phyloP scores from a whole-genome alignment of 2,329 filamentous ascomycete genomes.

The Fusarium kyushuense region DNA sequence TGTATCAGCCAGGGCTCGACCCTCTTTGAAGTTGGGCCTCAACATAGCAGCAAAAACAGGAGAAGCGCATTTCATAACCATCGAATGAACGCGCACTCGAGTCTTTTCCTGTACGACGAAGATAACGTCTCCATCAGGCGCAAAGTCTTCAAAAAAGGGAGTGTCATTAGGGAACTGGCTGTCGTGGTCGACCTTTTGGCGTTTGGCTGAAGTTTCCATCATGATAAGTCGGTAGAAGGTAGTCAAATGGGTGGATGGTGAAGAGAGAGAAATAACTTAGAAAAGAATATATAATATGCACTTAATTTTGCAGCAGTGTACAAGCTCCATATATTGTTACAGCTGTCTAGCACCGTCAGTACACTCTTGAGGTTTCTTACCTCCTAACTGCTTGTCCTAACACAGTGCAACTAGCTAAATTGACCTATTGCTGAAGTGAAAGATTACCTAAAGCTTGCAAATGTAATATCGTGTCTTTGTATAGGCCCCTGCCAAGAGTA shows the following conservation, averaged over 20 bases:
- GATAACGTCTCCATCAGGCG: background rate
- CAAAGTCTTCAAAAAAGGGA: background rate
- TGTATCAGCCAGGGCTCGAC: background rate
- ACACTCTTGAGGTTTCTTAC: background rate
- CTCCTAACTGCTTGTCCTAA: too few relatives aligned
- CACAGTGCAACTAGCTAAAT: too few relatives aligned
- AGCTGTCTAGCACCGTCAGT: background rate
- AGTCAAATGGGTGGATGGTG: too few relatives aligned
- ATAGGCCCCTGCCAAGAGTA: too few relatives aligned
- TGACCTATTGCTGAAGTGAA: too few relatives aligned
- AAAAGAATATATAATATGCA: too few relatives aligned
- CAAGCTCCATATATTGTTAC: too few relatives aligned
- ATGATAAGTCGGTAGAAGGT: background rate
- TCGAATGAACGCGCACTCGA: background rate
- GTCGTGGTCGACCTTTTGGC: background rate
- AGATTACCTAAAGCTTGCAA: too few relatives aligned
- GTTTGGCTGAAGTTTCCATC: background rate
- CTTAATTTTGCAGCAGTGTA: too few relatives aligned
- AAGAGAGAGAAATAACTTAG: too few relatives aligned
- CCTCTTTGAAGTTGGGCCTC: constrained; percentile 8
- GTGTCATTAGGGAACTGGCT: background rate
- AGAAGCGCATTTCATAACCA: background rate
- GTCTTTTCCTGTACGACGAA: background rate
- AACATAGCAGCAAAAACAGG: constrained; percentile 13
- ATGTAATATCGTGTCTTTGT: too few relatives aligned